Percentiles rank a stretch among this genome's conserved stretches.
Conservation (phyloP, 2,329 filamentous ascomycete species). For the Curvularia lunata region DNA sequence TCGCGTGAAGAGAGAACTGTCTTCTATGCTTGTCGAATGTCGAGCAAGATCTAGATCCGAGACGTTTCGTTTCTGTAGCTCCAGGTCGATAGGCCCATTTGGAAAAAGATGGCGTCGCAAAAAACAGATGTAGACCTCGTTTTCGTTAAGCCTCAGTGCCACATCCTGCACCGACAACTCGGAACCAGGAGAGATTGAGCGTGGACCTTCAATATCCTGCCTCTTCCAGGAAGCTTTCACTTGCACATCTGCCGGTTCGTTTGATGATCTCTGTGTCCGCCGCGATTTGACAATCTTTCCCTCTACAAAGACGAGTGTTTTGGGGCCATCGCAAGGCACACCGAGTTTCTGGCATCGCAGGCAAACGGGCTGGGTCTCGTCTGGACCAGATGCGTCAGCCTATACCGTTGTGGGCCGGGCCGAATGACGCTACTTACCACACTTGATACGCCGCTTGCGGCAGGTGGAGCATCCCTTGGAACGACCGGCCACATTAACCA, state of each 20-base stretch:
- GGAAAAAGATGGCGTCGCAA: slow-evolving; percentile 26
- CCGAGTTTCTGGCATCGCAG: slow-evolving; percentile 33
- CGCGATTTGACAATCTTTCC: slow-evolving; percentile 37
- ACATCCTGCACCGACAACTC: neutral
- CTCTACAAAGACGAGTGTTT: slow-evolving; percentile 33
- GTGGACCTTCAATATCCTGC: slow-evolving; percentile 1
- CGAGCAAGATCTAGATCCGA: slow-evolving; percentile 20
- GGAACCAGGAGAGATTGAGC: neutral
- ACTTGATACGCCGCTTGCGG: slow-evolving; percentile 40
- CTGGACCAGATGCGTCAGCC: slow-evolving; percentile 21
- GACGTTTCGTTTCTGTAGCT: slow-evolving; percentile 24
- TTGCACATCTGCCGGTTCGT: no score
- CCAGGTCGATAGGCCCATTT: slow-evolving; percentile 32
- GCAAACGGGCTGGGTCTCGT: slow-evolving; percentile 37
- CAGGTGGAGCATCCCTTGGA: slow-evolving; percentile 44
- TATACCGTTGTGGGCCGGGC: neutral
- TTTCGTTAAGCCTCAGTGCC: slow-evolving; percentile 18
- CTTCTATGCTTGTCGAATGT: neutral
- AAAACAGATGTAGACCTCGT: slow-evolving; percentile 38
- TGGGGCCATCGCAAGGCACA: slow-evolving; percentile 35
- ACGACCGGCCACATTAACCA: slow-evolving; percentile 43
- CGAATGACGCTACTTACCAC: slow-evolving; percentile 31
- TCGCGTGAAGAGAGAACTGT: slow-evolving; percentile 22
- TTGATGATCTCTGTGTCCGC: slow-evolving; percentile 17
- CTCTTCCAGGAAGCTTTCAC: slow-evolving; percentile 1